Evolutionary conservation across 495 filamentous ascomycete species (phyloP).

Genomic region (Penicillium cinerascens): DNA sequence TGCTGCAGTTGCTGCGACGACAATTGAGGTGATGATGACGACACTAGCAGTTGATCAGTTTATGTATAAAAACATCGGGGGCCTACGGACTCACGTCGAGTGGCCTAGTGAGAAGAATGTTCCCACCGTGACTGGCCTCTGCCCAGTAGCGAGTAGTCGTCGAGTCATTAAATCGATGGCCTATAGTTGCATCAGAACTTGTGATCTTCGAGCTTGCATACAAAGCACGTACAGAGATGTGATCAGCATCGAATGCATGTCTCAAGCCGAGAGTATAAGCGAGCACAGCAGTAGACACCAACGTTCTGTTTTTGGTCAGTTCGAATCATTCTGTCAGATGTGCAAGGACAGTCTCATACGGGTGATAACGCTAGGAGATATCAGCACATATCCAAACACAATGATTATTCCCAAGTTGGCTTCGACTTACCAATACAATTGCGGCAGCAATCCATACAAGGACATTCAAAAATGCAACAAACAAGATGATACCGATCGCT

Average conservation of each 20-base stretch:
- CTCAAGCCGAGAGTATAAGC: slow-evolving; percentile 87
- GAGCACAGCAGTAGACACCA: slow-evolving; percentile 76
- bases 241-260: slow-evolving; percentile 94
- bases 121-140: slow-evolving; percentile 86
- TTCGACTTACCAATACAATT: slow-evolving; percentile 55
- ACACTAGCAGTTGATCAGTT: slow-evolving; percentile 46
- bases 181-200: slow-evolving; percentile 22
- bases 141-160: slow-evolving; percentile 80
- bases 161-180: slow-evolving; percentile 96
- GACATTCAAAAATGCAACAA: slow-evolving; percentile 63
- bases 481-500: slow-evolving; percentile 63
- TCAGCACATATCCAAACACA: slow-evolving; percentile 4
- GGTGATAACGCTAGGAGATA: slow-evolving; percentile 29
- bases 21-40: slow-evolving; percentile 84
- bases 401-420: not conserved
- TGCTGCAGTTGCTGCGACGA: slow-evolving; percentile 84
- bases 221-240: slow-evolving; percentile 64
- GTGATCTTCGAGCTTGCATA: not conserved
- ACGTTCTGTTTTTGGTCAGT: slow-evolving; percentile 33
- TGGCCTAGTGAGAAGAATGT: slow-evolving; percentile 96
- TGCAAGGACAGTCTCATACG: slow-evolving; percentile 19
- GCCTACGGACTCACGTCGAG: slow-evolving; percentile 56
- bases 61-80: too few species aligned
- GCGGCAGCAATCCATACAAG: slow-evolving; percentile 70
- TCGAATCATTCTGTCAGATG: not conserved